Evolutionary conservation across 352 stramenopile species (phyloP).

Genomic region (Pythium insidiosum): DNA sequence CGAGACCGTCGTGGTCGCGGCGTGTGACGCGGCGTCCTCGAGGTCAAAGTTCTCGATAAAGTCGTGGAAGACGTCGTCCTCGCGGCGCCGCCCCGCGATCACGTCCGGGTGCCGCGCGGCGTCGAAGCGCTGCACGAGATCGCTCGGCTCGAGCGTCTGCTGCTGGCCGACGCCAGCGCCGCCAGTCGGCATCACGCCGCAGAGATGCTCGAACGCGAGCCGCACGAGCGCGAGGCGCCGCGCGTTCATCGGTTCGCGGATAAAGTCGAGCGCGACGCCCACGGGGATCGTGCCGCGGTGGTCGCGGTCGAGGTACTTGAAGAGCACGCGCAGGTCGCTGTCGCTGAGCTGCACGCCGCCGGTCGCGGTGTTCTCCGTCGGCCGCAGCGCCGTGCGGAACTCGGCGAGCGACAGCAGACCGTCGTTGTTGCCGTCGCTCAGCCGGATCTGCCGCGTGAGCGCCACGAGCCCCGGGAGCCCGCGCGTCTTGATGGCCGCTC

Average conservation of each 20-base stretch:
- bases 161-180: conserved; percentile 14
- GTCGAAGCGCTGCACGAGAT: conserved; percentile 65
- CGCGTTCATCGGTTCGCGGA: conserved; percentile 75
- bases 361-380: conserved; percentile 21
- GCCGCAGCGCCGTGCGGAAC: conserved; percentile 64
- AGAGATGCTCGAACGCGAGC: conserved; percentile 44
- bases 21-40: conserved; percentile 16
- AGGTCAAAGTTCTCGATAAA: conserved; percentile 76
- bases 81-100: conserved; percentile 36
- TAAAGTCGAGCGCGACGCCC: conserved; percentile 72
- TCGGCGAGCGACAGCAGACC: conserved; percentile 56
- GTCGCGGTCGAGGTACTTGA: conserved; percentile 71
- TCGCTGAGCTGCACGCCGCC: conserved; percentile 55
- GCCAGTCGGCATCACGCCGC: not conserved
- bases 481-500: conserved; percentile 31
- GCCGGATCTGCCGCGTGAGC: conserved; percentile 55
- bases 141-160: conserved; percentile 38
- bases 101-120: conserved; percentile 67
- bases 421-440: conserved; percentile 64
- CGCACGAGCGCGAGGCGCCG: conserved; percentile 59
- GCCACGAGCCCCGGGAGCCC: conserved; percentile 57
- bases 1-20: conserved; percentile 35
- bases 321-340: conserved; percentile 63
- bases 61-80: conserved; percentile 62
- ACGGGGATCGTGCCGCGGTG: conserved; percentile 58